phyloP scores from a whole-genome alignment of 2,329 filamentous ascomycete species.

The Trichoderma atrobrunneum region DNA sequence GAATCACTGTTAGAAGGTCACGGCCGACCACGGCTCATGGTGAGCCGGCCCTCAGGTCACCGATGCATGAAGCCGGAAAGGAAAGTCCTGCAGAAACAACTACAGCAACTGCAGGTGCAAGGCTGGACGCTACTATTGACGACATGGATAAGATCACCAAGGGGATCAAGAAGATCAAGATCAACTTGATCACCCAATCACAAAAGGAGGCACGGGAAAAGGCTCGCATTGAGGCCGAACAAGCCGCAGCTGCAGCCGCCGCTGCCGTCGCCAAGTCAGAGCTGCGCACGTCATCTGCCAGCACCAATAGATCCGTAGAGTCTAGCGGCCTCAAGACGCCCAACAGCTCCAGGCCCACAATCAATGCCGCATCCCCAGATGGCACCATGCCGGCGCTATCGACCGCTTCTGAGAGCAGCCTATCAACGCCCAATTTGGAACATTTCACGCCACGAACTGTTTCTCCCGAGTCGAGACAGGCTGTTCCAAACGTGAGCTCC shows the following conservation, averaged over 20 bases:
- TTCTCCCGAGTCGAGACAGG: slow-evolving; percentile 26
- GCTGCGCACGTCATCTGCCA: not conserved
- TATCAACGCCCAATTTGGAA: slow-evolving; percentile 28
- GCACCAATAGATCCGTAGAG: slow-evolving; percentile 1
- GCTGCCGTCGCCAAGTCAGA: not conserved
- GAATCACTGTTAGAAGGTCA: slow-evolving; percentile 58
- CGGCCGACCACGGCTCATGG: slow-evolving; percentile 49
- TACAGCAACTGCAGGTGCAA: slow-evolving; percentile 16
- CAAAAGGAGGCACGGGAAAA: slow-evolving; percentile 53
- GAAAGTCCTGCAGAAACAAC: slow-evolving; percentile 24
- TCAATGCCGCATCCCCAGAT: not conserved
- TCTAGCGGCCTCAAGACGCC: slow-evolving; percentile 12
- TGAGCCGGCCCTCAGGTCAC: slow-evolving; percentile 35
- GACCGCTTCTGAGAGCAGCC: slow-evolving; percentile 24
- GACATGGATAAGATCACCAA: slow-evolving; percentile 55
- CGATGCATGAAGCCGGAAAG: slow-evolving; percentile 39
- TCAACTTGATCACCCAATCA: slow-evolving; percentile 58
- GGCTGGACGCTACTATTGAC: slow-evolving; percentile 26
- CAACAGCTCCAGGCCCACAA: not conserved
- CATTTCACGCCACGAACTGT: slow-evolving; percentile 23
- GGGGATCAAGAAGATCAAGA: slow-evolving; percentile 62
- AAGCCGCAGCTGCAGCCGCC: slow-evolving; percentile 1
- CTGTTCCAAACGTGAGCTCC: slow-evolving; percentile 31
- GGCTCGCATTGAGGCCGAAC: slow-evolving; percentile 27
- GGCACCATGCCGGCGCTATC: slow-evolving; percentile 24